Evolutionary conservation across 495 filamentous ascomycete genomes (phyloP).

Genomic region (Ascobolus immersus): DNA sequence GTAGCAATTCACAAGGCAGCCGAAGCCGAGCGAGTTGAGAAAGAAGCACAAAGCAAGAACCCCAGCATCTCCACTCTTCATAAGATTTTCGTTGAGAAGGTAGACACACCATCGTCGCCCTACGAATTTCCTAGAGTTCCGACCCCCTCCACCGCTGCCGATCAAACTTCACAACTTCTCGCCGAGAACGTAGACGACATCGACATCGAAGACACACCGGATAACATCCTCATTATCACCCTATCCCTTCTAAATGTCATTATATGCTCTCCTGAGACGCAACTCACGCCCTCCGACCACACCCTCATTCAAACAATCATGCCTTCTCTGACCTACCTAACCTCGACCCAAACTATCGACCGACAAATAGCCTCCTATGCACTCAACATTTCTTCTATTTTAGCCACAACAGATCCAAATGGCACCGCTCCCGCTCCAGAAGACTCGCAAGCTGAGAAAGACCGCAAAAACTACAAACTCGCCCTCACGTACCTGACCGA

Average conservation of each 20-base stretch:
- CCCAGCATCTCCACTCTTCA: no score
- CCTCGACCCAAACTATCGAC: constrained; percentile 3
- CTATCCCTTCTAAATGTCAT: constrained; percentile 11
- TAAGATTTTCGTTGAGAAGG: no score
- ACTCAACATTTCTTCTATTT: constrained; percentile 10
- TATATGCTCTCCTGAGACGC: constrained; percentile 10
- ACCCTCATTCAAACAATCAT: constrained; percentile 10
- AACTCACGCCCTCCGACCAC: constrained; percentile 11
- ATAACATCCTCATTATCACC: no score
- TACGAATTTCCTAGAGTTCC: no score
- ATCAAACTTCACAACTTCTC: no score
- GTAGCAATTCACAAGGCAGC: no score
- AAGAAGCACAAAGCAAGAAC: no score
- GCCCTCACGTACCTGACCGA: constrained; percentile 53
- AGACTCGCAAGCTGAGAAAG: constrained; percentile 4
- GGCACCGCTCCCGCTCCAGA: background rate
- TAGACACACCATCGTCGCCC: no score
- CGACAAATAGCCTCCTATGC: constrained; percentile 6
- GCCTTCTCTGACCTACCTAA: constrained; percentile 9
- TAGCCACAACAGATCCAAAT: constrained; percentile 4
- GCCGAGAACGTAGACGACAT: no score
- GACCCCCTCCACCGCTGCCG: no score
- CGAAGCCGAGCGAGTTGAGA: constrained; percentile 9
- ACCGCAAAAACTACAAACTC: constrained; percentile 33
- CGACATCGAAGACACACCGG: no score